A percentile compares a stretch with the other conserved stretches of the same genome.
Conservation (phyloP, 1,284 basidiomycete genomes). For the Cutaneotrichosporon dermatis region DNA sequence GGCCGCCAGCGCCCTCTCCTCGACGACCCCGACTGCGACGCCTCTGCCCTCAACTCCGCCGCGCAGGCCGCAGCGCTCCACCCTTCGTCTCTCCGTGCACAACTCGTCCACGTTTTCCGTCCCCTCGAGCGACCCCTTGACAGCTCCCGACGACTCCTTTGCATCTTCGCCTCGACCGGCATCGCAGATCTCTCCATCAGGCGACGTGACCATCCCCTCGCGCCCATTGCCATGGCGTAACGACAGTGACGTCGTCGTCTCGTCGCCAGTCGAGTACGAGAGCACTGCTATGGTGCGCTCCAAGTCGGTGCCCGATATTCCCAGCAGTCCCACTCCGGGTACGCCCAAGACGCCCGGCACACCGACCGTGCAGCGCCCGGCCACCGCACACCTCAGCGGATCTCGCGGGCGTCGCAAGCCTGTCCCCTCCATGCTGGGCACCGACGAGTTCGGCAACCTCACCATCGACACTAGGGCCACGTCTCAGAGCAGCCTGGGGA, state of each 20-base stretch:
- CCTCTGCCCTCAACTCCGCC: not conserved
- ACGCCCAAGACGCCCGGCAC: not conserved
- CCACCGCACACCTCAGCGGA: not conserved
- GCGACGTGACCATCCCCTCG: too few relatives aligned
- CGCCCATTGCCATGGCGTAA: too few relatives aligned
- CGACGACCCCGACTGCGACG: too few relatives aligned
- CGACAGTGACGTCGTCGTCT: too few relatives aligned
- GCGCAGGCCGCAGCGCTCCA: conserved; percentile 2
- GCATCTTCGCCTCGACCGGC: too few relatives aligned
- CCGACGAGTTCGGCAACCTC: not conserved
- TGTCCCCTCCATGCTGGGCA: conserved; percentile 2
- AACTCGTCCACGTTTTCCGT: not conserved
- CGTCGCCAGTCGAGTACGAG: too few relatives aligned
- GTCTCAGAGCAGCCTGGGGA: not conserved
- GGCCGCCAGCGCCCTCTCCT: too few relatives aligned
- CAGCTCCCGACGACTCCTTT: too few relatives aligned
- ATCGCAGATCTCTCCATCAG: too few relatives aligned
- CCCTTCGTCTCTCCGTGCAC: not conserved
- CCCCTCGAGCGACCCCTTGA: not conserved
- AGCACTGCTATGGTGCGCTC: too few relatives aligned
- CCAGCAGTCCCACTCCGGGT: not conserved
- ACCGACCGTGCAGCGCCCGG: not conserved
- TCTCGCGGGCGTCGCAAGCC: conserved; percentile 10
- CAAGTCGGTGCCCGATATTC: too few relatives aligned
- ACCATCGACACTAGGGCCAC: not conserved